A percentile compares a stretch with the other conserved stretches of the same genome.
Conservation (phyloP, 208 protist species). For the Strigomonas oncopelti region DNA sequence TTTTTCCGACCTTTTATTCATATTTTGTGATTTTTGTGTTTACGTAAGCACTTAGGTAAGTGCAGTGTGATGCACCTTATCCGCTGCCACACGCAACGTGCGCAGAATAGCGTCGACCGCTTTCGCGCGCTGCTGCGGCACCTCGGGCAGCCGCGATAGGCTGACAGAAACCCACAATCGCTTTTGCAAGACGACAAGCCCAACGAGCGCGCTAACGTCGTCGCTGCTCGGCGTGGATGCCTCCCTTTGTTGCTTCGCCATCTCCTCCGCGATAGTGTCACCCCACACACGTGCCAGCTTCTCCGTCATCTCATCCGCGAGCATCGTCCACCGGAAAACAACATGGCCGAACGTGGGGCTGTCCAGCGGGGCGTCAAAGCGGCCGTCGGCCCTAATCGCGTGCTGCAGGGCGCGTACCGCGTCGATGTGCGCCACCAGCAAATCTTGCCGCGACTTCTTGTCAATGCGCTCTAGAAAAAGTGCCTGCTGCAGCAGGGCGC, state of each 20-base stretch:
- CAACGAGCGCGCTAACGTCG: not conserved
- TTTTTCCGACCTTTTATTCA: no score
- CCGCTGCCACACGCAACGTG: not conserved
- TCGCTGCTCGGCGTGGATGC: not conserved
- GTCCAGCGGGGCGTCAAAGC: constrained; percentile 58
- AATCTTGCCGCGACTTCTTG: not conserved
- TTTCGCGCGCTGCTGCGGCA: not conserved
- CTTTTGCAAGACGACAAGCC: constrained; percentile 18
- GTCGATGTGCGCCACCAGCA: not conserved
- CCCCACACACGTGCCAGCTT: constrained; percentile 33
- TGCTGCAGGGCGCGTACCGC: constrained; percentile 21
- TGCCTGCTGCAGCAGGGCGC: not conserved
- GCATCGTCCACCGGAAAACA: constrained; percentile 55
- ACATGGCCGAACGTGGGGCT: constrained; percentile 48
- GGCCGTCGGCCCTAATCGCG: constrained; percentile 49
- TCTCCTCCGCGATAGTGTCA: constrained; percentile 8
- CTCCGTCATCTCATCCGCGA: constrained; percentile 50
- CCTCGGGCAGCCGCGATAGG: not conserved
- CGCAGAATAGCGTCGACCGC: not conserved
- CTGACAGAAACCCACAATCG: constrained; percentile 17
- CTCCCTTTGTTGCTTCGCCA: not conserved
- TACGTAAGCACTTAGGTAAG: no score
- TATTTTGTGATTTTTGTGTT: no score
- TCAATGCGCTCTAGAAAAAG: not conserved
- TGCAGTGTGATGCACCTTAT: not conserved